Conservation (phyloP, 2,329 filamentous ascomycete genomes). For the Penicillium sp. region DNA sequence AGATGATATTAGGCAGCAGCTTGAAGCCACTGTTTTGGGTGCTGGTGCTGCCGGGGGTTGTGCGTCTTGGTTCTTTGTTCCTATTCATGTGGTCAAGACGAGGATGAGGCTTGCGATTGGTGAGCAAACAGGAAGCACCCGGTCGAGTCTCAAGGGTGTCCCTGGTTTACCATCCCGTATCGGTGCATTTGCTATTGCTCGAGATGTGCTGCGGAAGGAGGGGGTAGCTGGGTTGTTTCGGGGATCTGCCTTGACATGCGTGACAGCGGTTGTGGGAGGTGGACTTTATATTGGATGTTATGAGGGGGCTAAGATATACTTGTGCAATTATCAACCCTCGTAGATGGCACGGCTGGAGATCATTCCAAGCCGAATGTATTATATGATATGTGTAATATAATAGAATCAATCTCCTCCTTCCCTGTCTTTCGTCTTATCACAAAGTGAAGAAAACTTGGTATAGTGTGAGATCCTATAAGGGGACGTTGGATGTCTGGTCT, state of each 20-base stretch:
- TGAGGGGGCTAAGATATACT: conserved; percentile 23
- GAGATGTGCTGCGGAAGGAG: conserved; percentile 1
- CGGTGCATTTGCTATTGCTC: not conserved
- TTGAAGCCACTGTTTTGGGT: conserved; percentile 3
- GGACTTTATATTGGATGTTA: conserved; percentile 12
- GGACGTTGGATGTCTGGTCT: too few relatives aligned
- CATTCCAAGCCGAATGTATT: not conserved
- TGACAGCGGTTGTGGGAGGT: conserved; percentile 5
- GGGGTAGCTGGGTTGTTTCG: conserved; percentile 10
- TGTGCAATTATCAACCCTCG: conserved; percentile 3
- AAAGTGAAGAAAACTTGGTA: not conserved
- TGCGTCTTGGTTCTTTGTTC: conserved; percentile 10
- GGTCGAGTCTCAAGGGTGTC: not conserved
- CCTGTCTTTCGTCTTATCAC: not conserved
- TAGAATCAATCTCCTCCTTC: not conserved
- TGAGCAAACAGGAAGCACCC: not conserved
- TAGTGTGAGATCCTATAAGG: too few relatives aligned
- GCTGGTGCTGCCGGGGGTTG: conserved; percentile 8
- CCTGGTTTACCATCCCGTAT: not conserved
- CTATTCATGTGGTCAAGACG: conserved; percentile 11
- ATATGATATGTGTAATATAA: not conserved
- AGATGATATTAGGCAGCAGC: not conserved
- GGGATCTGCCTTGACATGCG: conserved; percentile 9
- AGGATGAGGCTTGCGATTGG: conserved; percentile 11
- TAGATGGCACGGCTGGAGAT: not conserved